Evolutionary conservation across 2,329 filamentous ascomycete genomes (phyloP), one percentile per base, ranked within the genome.

Genomic region (Fusarium dlaminii): DNA sequence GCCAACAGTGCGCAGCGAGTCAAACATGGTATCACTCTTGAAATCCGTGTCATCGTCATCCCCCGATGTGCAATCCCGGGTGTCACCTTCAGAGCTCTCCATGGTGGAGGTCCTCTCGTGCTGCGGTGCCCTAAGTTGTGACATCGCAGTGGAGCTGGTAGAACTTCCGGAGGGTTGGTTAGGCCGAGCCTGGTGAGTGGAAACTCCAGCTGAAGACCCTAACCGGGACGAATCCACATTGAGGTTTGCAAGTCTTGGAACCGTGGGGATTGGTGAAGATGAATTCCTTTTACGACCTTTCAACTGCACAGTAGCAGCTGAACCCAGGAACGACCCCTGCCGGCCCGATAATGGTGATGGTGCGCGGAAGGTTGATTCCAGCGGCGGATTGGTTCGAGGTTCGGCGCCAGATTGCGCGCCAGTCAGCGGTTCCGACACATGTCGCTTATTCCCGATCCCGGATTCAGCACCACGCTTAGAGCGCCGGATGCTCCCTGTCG

Each of bases 31-130:
- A 77, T 95, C 93, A 80, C 92, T 94, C 82, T 91, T 92, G 78
- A 92, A 90, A 80, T 94, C 93, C n/a, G 90, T 91, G 77, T 94
- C 93, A 77, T 94, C 92, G 63, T 94, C 93, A 66, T 94, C 93
- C 29, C 89, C 89, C 17, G 90, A 94, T n/a, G 84, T 85, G 75
- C 91, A 88, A 52, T 88, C 90, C 74, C 90, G 89, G 70, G 85
- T 85, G 68, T 94, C 92, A 78, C 89, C 88, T 76, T 95, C 93
- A 34, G 91, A 94, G 68, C 91, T 91, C 70, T 90, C 89, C 73
- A 92, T 86, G 34, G 91, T 93, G 30, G 91, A 93, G 13, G 78
- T 78, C 59, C 79, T 77, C 57, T 82, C 82, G 68, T 80, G 77
- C 27, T 79, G 78, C 32, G 79, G 78, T 64, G 74, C 75, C 70